Base-by-base conservation (phyloP, 352 stramenopile species). In the Phytopythium ostracodes region DNA sequence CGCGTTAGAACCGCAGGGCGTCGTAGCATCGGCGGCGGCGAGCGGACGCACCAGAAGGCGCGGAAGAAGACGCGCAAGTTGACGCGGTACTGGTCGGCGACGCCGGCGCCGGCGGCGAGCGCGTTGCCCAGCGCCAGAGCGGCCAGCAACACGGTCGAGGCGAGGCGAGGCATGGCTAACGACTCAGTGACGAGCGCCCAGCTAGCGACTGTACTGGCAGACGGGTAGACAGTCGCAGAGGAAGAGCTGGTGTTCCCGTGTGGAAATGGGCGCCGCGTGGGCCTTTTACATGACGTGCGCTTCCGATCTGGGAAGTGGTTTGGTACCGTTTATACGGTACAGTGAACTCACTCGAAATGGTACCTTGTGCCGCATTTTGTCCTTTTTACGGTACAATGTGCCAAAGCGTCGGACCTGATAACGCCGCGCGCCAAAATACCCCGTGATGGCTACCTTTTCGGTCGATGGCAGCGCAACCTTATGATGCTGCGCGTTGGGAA, bases 41-140 rank as follows among this genome's bases (percentile, higher is more conserved):
- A 33, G 61, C 18, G 22, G 14, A 46, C 65, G 52, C 58, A 92
- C 82, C 82, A 92, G 70, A 88, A 92, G 1, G 81, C 84, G 44
- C 84, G 84, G 66, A 87, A 92, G 59, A 82, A 84, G 46, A 92
- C 76, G 42, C 75, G 70, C 33, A 92, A 44, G n/a, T 71, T 66
- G n/a, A 92, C 75, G 61, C 75, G 76, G 50, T 84, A 66, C 47
- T 77, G 67, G 35, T 62, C 56, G n/a, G 60, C 31, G 14, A 84
- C 69, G 24, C 58, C 66, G 22, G 43, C 60, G 15, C 59, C 51
- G 8, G 51, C 47, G 22, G 60, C 57, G 3, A 63, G 52, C 53
- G 31, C 33, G 36, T 22, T 60, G 17, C 50, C 6, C 25, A 68
- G 63, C n/a, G 27, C 62, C 62, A 62, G 29, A 20, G 72, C 4